A percentile compares a stretch with the other conserved stretches of the same genome.
These are phyloP conservation scores for Myotisia sp. DNA, from an alignment of 2,329 filamentous ascomycete species.

Conservation along the genomic window DNA sequence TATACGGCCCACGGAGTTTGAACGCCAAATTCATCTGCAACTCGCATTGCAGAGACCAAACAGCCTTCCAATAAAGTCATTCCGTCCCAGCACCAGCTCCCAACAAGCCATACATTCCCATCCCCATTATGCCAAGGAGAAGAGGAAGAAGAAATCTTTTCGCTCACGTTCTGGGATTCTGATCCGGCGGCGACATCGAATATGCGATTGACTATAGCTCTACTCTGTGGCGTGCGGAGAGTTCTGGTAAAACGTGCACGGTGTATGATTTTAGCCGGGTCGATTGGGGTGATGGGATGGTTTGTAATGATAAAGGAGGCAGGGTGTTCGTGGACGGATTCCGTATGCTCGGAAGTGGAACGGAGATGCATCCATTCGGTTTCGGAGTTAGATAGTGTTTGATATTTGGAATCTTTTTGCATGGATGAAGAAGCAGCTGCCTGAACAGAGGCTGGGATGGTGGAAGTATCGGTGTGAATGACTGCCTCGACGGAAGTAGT, in stretches of 20 bases:
- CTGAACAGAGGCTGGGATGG: not conserved
- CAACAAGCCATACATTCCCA: constrained; percentile 40
- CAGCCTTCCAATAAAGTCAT: constrained; percentile 51
- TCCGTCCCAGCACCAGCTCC: constrained; percentile 52
- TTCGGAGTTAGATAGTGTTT: not conserved
- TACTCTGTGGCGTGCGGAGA: constrained; percentile 37
- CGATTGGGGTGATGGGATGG: constrained; percentile 31
- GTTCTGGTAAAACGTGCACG: constrained; percentile 40
- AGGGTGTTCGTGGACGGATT: constrained; percentile 40
- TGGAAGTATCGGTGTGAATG: constrained; percentile 27
- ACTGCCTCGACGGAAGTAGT: constrained; percentile 37
- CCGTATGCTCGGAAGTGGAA: constrained; percentile 29
- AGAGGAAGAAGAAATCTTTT: not conserved
- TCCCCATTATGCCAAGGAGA: constrained; percentile 34
- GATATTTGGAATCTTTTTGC: constrained; percentile 1
- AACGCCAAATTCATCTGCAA: constrained; percentile 41
- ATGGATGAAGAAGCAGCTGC: not conserved
- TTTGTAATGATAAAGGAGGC: constrained; percentile 41
- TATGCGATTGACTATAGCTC: constrained; percentile 34
- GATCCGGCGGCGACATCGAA: no score
- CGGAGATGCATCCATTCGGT: constrained; percentile 25
- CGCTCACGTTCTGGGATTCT: no score
- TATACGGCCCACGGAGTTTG: constrained; percentile 21
- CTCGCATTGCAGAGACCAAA: constrained; percentile 42
- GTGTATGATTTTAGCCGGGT: constrained; percentile 30